Conservation (phyloP, 2,329 filamentous ascomycete genomes). For the Botrytis hyacinthi region DNA sequence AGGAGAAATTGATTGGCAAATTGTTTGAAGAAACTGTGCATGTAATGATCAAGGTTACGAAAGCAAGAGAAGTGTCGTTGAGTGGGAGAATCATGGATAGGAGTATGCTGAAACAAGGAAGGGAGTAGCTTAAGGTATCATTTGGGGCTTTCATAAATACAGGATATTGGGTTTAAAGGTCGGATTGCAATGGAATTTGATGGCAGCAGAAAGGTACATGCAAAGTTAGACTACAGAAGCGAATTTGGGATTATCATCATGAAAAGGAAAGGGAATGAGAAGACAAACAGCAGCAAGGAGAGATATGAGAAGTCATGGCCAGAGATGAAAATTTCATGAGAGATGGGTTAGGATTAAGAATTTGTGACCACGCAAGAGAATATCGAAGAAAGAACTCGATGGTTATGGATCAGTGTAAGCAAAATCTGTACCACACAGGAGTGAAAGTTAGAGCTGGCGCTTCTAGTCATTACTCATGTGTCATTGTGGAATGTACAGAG, state of each 20-base stretch:
- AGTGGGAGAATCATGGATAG: neutral
- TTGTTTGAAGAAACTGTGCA: accelerated
- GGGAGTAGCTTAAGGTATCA: too few relatives aligned
- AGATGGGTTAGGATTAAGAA: accelerated
- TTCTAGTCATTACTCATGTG: neutral
- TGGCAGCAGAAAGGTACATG: neutral
- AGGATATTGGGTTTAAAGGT: neutral
- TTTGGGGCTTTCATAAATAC: neutral
- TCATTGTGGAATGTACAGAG: neutral
- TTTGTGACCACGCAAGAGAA: neutral
- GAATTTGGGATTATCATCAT: neutral
- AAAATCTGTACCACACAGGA: neutral
- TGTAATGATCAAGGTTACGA: neutral
- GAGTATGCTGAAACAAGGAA: too few relatives aligned
- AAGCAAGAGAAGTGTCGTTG: neutral
- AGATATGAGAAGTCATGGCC: neutral
- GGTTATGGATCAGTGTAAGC: accelerated
- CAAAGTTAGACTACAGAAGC: accelerated
- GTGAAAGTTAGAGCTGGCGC: accelerated
- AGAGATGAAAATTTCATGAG: neutral
- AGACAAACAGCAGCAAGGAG: too few relatives aligned
- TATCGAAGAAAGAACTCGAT: accelerated
- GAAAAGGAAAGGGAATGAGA: accelerated
- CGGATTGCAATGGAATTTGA: neutral
- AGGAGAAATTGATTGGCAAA: neutral